These are phyloP conservation scores for Saturnispora zaruensis DNA, from an alignment of 805 yeast genomes.

Conservation along the genomic window DNA sequence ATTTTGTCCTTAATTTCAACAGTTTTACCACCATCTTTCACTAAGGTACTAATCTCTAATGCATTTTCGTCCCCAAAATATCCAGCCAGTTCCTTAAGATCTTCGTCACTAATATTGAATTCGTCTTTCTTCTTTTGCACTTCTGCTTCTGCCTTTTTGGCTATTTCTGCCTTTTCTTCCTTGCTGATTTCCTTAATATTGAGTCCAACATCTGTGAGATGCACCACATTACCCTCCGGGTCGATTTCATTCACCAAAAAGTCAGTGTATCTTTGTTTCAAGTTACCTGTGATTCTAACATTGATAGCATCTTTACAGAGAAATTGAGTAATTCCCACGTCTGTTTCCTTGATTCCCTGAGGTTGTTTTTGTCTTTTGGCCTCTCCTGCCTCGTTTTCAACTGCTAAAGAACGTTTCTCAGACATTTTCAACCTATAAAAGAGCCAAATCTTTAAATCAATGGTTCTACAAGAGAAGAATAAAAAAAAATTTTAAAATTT, in stretches of 20 bases:
- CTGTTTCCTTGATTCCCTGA: slow-evolving; percentile 49
- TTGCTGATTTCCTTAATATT: slow-evolving; percentile 37
- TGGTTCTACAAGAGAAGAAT: not conserved
- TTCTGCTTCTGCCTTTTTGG: slow-evolving; percentile 32
- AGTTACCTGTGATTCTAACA: slow-evolving; percentile 68
- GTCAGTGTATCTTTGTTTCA: slow-evolving; percentile 88
- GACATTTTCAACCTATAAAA: not conserved
- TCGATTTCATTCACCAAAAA: slow-evolving; percentile 88
- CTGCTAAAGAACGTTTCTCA: slow-evolving; percentile 3
- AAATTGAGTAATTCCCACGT: slow-evolving; percentile 82
- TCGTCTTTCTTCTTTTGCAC: slow-evolving; percentile 11
- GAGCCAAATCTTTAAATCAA: not conserved
- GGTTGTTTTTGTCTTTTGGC: slow-evolving; percentile 2
- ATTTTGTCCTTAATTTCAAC: slow-evolving; percentile 44
- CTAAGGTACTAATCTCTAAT: slow-evolving; percentile 42
- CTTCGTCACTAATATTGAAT: slow-evolving; percentile 39
- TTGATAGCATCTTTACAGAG: slow-evolving; percentile 11
- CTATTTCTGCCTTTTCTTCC: slow-evolving; percentile 34
- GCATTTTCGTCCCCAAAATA: slow-evolving; percentile 55
- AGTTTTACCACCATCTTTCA: slow-evolving; percentile 33
- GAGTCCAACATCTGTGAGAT: slow-evolving; percentile 66
- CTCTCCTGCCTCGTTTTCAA: not conserved
- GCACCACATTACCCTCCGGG: slow-evolving; percentile 59
- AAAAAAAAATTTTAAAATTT: slow-evolving; percentile 1
- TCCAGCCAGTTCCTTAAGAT: slow-evolving; percentile 40